Evolutionary conservation across 805 yeast species (phyloP).

Genomic region (Zygotorulaspora danielsina): DNA sequence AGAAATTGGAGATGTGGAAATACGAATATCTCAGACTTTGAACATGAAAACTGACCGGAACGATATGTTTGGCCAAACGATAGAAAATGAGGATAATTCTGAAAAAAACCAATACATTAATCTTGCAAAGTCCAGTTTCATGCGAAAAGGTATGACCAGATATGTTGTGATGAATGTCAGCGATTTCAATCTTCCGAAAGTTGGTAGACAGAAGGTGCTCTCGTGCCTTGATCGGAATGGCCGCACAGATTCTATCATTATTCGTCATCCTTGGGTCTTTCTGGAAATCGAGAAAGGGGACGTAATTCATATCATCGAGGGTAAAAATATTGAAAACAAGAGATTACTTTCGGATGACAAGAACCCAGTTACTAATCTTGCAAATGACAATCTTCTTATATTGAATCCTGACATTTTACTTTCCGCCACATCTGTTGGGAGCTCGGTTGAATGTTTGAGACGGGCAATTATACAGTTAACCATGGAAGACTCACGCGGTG

Average conservation of each 20-base stretch:
- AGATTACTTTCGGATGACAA: constrained; percentile 30
- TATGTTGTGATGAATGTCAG: constrained; percentile 21
- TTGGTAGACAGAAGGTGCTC: constrained; percentile 49
- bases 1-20: constrained; percentile 9
- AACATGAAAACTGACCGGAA: constrained; percentile 6
- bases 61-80: neutral
- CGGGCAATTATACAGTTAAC: constrained; percentile 58
- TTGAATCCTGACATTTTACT: constrained; percentile 80
- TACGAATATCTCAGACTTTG: constrained; percentile 14
- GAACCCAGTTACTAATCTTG: constrained; percentile 24
- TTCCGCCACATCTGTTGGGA: constrained; percentile 78
- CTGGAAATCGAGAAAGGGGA: constrained; percentile 49
- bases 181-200: constrained; percentile 20
- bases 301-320: constrained; percentile 55
- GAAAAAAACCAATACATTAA: constrained; percentile 11
- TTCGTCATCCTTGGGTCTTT: constrained; percentile 59
- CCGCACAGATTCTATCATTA: constrained; percentile 40
- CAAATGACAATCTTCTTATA: constrained; percentile 57
- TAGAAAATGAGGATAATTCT: neutral
- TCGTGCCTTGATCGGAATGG: constrained; percentile 44
- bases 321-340: constrained; percentile 34
- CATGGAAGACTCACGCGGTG: constrained; percentile 55
- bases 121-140: constrained; percentile 43
- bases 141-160: constrained; percentile 42
- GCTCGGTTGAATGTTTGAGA: constrained; percentile 68